A percentile compares a stretch with the other conserved stretches of the same genome.
These are phyloP conservation scores for Colletotrichum australisinense DNA, from an alignment of 2,329 filamentous ascomycete genomes.

Conservation along the genomic window DNA sequence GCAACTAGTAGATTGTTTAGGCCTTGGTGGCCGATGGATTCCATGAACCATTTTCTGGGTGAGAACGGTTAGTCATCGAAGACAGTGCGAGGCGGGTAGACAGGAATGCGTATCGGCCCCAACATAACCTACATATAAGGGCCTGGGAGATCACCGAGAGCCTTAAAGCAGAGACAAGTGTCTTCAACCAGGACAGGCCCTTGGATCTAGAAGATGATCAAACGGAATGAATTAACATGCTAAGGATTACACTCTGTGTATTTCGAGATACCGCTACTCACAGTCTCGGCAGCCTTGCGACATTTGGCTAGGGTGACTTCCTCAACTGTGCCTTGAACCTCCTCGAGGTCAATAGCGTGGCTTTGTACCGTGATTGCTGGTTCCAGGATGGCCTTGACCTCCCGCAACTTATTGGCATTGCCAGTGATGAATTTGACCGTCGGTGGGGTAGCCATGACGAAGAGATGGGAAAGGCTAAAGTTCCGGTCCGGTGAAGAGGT, in stretches of 20 bases:
- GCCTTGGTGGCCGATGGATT: constrained; percentile 82
- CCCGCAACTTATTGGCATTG: constrained; percentile 92
- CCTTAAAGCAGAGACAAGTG: constrained; percentile 93
- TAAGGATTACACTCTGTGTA: not conserved
- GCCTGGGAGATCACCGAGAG: constrained; percentile 89
- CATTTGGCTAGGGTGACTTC: constrained; percentile 93
- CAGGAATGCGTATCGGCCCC: too few relatives aligned
- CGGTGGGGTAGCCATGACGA: constrained; percentile 53
- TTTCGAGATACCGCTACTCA: constrained; percentile 52
- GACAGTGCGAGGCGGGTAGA: not conserved
- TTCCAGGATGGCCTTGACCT: constrained; percentile 89
- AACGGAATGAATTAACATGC: not conserved
- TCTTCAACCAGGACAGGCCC: constrained; percentile 96
- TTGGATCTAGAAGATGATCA: constrained; percentile 67
- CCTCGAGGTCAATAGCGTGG: constrained; percentile 82
- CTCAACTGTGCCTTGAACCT: constrained; percentile 93
- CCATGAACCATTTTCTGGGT: constrained; percentile 93
- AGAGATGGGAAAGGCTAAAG: not conserved
- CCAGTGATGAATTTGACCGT: constrained; percentile 93
- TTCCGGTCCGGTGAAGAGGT: not conserved
- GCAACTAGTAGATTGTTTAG: constrained; percentile 91
- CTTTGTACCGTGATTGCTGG: constrained; percentile 78
- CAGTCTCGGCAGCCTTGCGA: constrained; percentile 80
- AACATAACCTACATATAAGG: constrained; percentile 84
- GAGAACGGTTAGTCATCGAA: not conserved